A percentile compares a stretch with the other conserved stretches of the same genome.
Conservation (phyloP, 257 asterid genomes). For the Penstemon barbatus region DNA sequence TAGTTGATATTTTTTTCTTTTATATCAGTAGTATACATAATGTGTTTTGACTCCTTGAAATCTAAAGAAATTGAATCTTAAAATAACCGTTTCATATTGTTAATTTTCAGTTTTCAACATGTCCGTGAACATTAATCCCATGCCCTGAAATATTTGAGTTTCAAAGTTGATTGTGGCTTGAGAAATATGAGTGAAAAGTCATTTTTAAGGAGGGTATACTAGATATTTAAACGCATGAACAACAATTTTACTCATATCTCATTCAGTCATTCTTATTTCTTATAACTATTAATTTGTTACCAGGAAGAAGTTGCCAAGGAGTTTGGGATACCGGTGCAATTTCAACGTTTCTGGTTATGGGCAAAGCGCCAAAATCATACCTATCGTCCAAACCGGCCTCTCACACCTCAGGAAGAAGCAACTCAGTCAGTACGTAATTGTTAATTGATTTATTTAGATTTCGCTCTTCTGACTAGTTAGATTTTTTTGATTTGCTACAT, state of each 20-base stretch:
- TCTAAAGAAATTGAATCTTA: neutral
- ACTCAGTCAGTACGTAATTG: conserved; percentile 58
- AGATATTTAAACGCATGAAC: conserved; percentile 16
- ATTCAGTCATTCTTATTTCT: neutral
- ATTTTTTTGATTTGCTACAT: conserved; percentile 15
- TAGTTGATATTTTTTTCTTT: conserved; percentile 6
- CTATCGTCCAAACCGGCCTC: conserved; percentile 81
- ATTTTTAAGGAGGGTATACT: neutral
- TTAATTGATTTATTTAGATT: conserved; percentile 12
- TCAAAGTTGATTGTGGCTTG: conserved; percentile 20
- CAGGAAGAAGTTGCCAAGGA: conserved; percentile 91
- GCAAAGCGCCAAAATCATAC: conserved; percentile 92
- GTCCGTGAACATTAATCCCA: conserved; percentile 1
- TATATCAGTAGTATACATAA: neutral
- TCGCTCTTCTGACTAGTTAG: neutral
- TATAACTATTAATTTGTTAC: conserved; percentile 26
- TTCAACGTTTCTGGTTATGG: conserved; percentile 88
- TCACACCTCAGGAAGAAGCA: conserved; percentile 65
- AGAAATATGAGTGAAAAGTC: conserved; percentile 4
- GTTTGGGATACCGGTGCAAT: conserved; percentile 74
- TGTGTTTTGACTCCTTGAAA: neutral
- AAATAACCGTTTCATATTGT: neutral
- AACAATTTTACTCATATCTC: neutral
- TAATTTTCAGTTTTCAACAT: conserved; percentile 3
- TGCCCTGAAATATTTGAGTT: neutral